Evolutionary conservation across 495 filamentous ascomycete species (phyloP), one percentile per base, ranked within the genome.

Genomic region (Penicillium turbatum): DNA sequence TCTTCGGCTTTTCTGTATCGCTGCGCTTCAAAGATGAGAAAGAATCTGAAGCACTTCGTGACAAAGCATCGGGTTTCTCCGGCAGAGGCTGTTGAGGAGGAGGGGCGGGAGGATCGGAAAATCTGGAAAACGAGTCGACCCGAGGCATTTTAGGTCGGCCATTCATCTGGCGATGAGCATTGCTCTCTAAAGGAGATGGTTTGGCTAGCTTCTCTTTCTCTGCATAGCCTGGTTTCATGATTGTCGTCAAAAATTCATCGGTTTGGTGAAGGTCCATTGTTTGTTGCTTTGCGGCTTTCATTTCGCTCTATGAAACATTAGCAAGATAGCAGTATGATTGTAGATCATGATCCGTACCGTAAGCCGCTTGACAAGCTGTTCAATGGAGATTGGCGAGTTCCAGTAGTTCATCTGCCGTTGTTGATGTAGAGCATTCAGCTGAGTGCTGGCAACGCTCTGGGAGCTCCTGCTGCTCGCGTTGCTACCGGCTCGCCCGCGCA

Each of bases 311-410:
- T 7, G 15, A 47, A 15, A 29, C n/a, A 34, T 68, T 51, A 64
- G 64, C n/a, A 40, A 30, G 15, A 21, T 9, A 4, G 48, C 35
- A 49, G 52, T 7, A 13, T 5, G 0, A 52, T 27, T 6, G 40
- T 32, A 37, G 13, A 11, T 36, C 24, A 32, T n/a, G 39, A 31
- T 45, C 77, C 88, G 79, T 81, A 97, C 93, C 57, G 89, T 89
- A 38, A 98, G 80, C 65, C 85, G 87, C 68, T 97, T 97, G 30
- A 96, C 89, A 34, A 98, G 89, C 56, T 96, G 89, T 61, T 98
- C 93, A 46, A 95, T 91, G 9, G 90, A 92, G 31, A 96, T 85
- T 2, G 90, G 88, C 13, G 86, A 88, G 55, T 92, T 79, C 86
- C 90, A 95, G 55, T 89, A 87, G 49, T 85, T 87, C 75, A 87